phyloP scores from a whole-genome alignment of 805 yeast genomes.

The Wickerhamomyces alni region DNA sequence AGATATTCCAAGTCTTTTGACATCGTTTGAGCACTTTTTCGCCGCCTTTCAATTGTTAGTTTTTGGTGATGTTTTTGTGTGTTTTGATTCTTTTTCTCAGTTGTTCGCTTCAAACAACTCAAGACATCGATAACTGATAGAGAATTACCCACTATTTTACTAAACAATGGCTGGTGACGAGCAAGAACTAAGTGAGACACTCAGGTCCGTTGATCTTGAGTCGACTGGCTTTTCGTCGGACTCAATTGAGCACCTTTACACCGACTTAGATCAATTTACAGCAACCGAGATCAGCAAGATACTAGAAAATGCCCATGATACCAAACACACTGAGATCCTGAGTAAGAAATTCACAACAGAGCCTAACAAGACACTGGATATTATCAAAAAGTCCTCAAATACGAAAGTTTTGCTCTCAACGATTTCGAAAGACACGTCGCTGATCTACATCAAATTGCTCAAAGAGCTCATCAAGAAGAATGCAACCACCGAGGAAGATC shows the following conservation, averaged over 20 bases:
- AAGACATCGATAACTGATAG: too few relatives aligned
- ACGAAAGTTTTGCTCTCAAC: constrained; percentile 1
- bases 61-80: background rate
- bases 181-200: background rate
- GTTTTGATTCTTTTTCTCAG: background rate
- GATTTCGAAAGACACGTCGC: constrained; percentile 5
- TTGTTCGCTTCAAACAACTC: too few relatives aligned
- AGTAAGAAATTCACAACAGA: constrained; percentile 3
- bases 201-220: background rate
- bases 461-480: constrained; percentile 3
- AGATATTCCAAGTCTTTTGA: constrained; percentile 16
- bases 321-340: background rate
- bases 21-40: background rate
- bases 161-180: background rate
- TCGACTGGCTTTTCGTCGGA: background rate
- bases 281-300: background rate
- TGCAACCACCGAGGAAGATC: constrained; percentile 2
- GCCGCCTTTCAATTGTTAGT: background rate
- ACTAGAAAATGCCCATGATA: background rate
- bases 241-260: constrained; percentile 1
- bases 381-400: constrained; percentile 1
- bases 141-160: too few relatives aligned
- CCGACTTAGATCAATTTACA: background rate
- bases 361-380: constrained; percentile 1
- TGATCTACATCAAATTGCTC: constrained; percentile 6